Evolutionary conservation across 2,329 filamentous ascomycete genomes (phyloP), one percentile per base, ranked within the genome.

Genomic region (Myriosclerotinia duriaeana): DNA sequence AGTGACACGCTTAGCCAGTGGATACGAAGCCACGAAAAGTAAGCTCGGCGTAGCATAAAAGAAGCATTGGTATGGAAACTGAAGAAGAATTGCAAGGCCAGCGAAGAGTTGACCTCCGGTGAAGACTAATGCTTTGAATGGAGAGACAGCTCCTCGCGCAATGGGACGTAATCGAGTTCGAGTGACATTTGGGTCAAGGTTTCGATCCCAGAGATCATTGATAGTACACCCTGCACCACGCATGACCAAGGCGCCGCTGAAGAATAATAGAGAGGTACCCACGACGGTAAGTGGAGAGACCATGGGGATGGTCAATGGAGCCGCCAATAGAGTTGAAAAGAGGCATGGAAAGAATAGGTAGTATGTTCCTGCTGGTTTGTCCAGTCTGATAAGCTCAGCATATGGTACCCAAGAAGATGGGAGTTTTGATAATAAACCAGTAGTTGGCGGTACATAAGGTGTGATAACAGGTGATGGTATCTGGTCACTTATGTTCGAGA

Each of bases 181-280:
- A 1, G 84, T 79, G 17, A 96, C 92, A 69, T 92, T 85, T 8
- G 90, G 89, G 77, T 97, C 93, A 20, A 96, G 87, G 72, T 95
- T 90, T 65, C 91, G 87, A 78, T 96, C 93, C 90, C 92, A 93
- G 61, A 96, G 86, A 76, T 97, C 93, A 76, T 96, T 96, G 79
- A 96, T 92, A 22, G 90, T 90, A 78, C 93, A 96, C 62, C 92
- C 92, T 26, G 92, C 91, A 59, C 93, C 90, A 68, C 93, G 89
- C 90, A 96, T 95, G 71, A 96, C 84, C 54, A 96, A 77, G 4
- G 91, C 90, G 61, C 92, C 92, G 2, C 86, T 82, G 73, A 90
- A 85, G 79, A 96, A 95, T 58, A 95, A 84, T 2, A 85, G 74
- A 1, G 85, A 84, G 0, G 89, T 92, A 59, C 86, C 83, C 40